Evolutionary conservation across 352 stramenopile species (phyloP).

Genomic region (Phytophthora quininea): DNA sequence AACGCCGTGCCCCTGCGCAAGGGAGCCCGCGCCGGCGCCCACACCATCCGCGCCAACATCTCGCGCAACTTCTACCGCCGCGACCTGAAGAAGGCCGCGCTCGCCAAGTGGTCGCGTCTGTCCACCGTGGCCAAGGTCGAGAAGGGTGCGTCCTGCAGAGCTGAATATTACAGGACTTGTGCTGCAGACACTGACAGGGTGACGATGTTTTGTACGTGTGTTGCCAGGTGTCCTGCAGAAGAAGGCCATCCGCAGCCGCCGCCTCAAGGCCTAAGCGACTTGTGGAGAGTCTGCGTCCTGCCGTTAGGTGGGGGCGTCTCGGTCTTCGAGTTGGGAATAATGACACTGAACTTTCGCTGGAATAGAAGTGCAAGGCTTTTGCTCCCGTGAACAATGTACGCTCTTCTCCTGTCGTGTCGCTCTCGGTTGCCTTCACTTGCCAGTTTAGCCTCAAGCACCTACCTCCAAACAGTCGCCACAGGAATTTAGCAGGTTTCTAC

Average conservation of each 20-base stretch:
- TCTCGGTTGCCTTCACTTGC: no score
- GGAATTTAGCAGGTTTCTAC: not conserved
- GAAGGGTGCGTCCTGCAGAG: conserved; percentile 66
- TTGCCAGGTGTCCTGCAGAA: conserved; percentile 72
- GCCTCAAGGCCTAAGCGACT: conserved; percentile 76
- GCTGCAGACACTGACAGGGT: no score
- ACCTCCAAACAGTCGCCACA: conserved; percentile 26
- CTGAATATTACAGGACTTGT: no score
- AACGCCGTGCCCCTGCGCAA: conserved; percentile 85
- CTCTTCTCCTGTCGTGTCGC: no score
- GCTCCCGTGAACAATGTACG: conserved; percentile 36
- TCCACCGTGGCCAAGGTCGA: conserved; percentile 89
- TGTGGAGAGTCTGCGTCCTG: conserved; percentile 14
- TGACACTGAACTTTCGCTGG: conserved; percentile 32
- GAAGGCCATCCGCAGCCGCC: conserved; percentile 84
- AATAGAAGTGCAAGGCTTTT: conserved; percentile 51
- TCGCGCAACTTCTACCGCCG: conserved; percentile 89
- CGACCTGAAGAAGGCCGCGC: conserved; percentile 85
- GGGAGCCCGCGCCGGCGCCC: conserved; percentile 79
- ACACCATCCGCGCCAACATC: conserved; percentile 90
- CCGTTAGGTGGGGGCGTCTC: conserved; percentile 7
- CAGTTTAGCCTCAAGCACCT: no score
- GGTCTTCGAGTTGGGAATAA: conserved; percentile 58
- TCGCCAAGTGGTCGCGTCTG: conserved; percentile 87
- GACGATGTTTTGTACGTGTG: conserved; percentile 4